Evolutionary conservation across 257 asterid species (phyloP).

Genomic region (Ligustrum vulgare): DNA sequence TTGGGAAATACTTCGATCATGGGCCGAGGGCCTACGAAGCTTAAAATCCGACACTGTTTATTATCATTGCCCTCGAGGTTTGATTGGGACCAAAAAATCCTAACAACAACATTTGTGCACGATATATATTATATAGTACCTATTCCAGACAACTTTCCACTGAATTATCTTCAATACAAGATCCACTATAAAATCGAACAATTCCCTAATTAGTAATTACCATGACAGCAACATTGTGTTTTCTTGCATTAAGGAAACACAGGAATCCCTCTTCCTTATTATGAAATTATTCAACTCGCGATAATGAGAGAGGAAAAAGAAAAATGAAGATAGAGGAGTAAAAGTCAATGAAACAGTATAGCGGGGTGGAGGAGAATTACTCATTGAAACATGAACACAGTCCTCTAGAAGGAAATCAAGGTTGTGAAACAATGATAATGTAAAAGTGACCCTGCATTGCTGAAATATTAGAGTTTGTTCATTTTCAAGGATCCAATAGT

Average conservation of each 20-base stretch:
- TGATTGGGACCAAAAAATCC: too few species aligned
- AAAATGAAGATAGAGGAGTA: neutral
- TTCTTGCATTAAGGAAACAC: slow-evolving; percentile 51
- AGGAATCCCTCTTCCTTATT: slow-evolving; percentile 3
- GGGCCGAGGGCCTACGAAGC: too few species aligned
- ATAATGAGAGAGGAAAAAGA: neutral
- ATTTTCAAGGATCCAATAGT: neutral
- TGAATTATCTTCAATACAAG: slow-evolving; percentile 66
- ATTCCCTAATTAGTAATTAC: slow-evolving; percentile 71
- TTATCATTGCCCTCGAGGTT: too few species aligned
- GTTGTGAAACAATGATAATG: slow-evolving; percentile 86
- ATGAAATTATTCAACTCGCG: neutral
- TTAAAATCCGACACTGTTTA: too few species aligned
- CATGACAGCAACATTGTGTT: slow-evolving; percentile 87
- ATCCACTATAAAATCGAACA: slow-evolving; percentile 88
- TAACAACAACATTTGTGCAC: too few species aligned
- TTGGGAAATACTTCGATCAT: too few species aligned
- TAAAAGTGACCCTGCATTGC: slow-evolving; percentile 75
- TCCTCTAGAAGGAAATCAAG: slow-evolving; percentile 90
- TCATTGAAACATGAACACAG: slow-evolving; percentile 76
- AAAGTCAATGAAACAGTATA: neutral
- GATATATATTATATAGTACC: slow-evolving; percentile 53
- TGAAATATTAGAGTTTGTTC: slow-evolving; percentile 10
- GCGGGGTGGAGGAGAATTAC: slow-evolving; percentile 26
- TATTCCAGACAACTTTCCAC: slow-evolving; percentile 82